Evolutionary conservation across 345 rosid species (phyloP).

Genomic region (Zanthoxylum bungeanum): DNA sequence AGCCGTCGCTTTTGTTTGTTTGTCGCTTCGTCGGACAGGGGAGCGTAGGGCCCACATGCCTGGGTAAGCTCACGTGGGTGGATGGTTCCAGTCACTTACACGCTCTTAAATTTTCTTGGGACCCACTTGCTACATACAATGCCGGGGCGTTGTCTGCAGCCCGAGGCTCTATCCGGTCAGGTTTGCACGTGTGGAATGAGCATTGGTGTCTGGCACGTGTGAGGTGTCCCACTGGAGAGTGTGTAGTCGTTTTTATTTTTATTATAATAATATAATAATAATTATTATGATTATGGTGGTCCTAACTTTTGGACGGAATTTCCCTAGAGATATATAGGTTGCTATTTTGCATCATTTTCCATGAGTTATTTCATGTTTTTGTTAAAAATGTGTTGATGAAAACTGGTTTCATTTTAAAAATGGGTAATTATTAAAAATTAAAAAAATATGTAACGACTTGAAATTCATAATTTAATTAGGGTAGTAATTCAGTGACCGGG

Average conservation of each 20-base stretch:
- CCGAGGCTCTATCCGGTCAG: conserved; percentile 24
- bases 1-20: conserved; percentile 35
- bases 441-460: no score
- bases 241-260: neutral
- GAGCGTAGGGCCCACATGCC: conserved; percentile 15
- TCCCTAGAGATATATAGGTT: neutral
- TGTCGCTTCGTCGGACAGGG: conserved; percentile 24
- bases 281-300: neutral
- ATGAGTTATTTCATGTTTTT: neutral
- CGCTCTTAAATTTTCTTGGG: neutral
- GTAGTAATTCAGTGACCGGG: no score
- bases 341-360: neutral
- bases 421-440: no score
- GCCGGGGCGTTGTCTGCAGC: conserved; percentile 33
- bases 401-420: no score
- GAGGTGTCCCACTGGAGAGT: neutral
- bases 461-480: no score
- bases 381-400: neutral
- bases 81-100: conserved; percentile 3
- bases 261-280: no score
- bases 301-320: neutral
- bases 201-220: neutral
- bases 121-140: conserved; percentile 14
- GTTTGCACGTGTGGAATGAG: conserved; percentile 12
- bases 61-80: conserved; percentile 20